Percentiles rank a stretch among this genome's conserved stretches.
phyloP scores from a whole-genome alignment of 148 eudicot genomes.

The Silene uniflora region DNA sequence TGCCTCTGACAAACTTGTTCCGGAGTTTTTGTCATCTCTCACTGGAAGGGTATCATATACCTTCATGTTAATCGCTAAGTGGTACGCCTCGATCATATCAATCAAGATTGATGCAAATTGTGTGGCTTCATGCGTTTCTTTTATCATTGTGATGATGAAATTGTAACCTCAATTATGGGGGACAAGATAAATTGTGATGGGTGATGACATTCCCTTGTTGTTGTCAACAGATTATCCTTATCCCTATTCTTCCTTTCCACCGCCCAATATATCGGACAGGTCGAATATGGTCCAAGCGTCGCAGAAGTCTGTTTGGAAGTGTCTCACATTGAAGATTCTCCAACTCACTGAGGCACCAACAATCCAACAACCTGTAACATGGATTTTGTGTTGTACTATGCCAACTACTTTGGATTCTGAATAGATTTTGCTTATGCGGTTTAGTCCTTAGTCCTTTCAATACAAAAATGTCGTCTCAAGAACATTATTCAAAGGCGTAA shows the following conservation, averaged over 20 bases:
- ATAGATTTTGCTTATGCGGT: background rate
- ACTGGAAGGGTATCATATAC: background rate
- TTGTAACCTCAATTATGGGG: conserved; percentile 12
- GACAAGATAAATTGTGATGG: conserved; percentile 2
- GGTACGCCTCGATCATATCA: background rate
- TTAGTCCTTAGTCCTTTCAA: background rate
- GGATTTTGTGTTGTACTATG: conserved; percentile 21
- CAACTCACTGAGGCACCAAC: conserved; percentile 16
- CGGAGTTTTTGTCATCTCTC: no score
- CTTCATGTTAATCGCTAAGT: background rate
- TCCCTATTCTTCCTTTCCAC: background rate
- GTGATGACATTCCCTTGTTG: conserved; percentile 11
- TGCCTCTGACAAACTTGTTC: no score
- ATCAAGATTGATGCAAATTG: background rate
- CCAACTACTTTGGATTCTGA: background rate
- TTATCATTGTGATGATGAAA: background rate
- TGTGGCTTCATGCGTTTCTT: background rate
- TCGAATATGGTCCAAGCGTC: conserved; percentile 17
- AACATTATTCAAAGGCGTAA: no score
- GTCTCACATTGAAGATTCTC: conserved; percentile 21
- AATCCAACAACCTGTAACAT: conserved; percentile 17
- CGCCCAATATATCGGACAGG: conserved; percentile 4
- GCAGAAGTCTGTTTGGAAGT: conserved; percentile 19
- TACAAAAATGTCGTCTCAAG: background rate
- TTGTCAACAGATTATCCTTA: conserved; percentile 11